phyloP scores from a whole-genome alignment of 2,329 filamentous ascomycete species.

The Phoma sp. region DNA sequence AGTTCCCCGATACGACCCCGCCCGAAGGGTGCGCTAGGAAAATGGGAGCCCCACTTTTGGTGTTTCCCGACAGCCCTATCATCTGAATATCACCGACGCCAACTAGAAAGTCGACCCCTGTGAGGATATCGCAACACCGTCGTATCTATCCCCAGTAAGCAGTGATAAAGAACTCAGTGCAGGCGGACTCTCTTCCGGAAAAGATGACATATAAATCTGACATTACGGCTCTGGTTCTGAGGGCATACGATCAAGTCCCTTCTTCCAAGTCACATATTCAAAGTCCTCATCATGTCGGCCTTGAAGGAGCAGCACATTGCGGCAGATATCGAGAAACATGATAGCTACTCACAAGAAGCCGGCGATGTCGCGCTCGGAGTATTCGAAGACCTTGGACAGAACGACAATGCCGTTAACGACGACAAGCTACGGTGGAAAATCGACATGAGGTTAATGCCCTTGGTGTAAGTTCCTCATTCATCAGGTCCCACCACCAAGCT shows the following conservation, averaged over 20 bases:
- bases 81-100: background rate
- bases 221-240: no score
- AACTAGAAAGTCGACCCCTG: background rate
- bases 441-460: constrained; percentile 1
- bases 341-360: background rate
- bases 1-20: background rate
- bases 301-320: background rate
- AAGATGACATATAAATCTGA: no score
- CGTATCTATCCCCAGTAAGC: no score
- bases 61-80: background rate
- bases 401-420: background rate
- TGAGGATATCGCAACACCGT: no score
- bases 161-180: no score
- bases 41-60: background rate
- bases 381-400: background rate
- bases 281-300: background rate
- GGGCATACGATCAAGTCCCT: no score
- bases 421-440: background rate
- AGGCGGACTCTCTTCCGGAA: no score
- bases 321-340: background rate
- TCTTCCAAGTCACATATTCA: no score
- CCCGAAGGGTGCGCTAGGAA: background rate
- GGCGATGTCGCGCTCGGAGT: background rate
- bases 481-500: no score
- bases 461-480: background rate